These are phyloP conservation scores for Anastatica hierochuntica DNA, from an alignment of 345 rosid species.

Conservation along the genomic window DNA sequence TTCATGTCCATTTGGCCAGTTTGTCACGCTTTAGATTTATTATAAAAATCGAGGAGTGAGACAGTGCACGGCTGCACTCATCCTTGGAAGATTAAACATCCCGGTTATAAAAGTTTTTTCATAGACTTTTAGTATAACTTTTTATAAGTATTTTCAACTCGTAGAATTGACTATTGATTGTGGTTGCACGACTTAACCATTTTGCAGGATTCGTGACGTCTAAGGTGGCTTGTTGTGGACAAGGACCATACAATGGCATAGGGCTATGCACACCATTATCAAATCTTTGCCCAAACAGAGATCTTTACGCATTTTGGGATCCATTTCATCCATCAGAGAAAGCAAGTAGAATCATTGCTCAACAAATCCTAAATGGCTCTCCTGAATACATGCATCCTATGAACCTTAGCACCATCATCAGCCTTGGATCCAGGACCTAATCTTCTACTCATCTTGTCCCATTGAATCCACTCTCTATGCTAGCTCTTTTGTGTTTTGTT, in stretches of 20 bases:
- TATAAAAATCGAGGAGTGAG: too few species aligned
- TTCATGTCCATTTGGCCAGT: too few species aligned
- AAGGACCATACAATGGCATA: constrained; percentile 66
- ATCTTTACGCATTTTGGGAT: constrained; percentile 63
- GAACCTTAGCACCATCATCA: constrained; percentile 63
- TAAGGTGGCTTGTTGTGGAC: constrained; percentile 73
- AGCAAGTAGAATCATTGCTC: constrained; percentile 53
- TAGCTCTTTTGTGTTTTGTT: neutral
- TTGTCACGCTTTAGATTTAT: too few species aligned
- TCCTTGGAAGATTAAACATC: too few species aligned
- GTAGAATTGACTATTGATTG: neutral
- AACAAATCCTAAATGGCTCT: constrained; percentile 41
- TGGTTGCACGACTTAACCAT: too few species aligned
- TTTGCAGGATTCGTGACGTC: constrained; percentile 52
- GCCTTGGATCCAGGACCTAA: constrained; percentile 38
- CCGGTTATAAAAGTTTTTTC: too few species aligned
- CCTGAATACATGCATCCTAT: constrained; percentile 56
- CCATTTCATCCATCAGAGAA: constrained; percentile 77
- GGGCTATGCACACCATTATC: constrained; percentile 64
- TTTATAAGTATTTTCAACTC: too few species aligned
- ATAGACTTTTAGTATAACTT: too few species aligned
- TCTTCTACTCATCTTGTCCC: too few species aligned
- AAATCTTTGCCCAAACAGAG: constrained; percentile 50
- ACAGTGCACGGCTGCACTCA: too few species aligned
- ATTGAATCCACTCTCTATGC: neutral